A percentile compares a stretch with the other conserved stretches of the same genome.
These are phyloP conservation scores for Boeremia lycopersici DNA, from an alignment of 2,329 filamentous ascomycete genomes.

Conservation along the genomic window DNA sequence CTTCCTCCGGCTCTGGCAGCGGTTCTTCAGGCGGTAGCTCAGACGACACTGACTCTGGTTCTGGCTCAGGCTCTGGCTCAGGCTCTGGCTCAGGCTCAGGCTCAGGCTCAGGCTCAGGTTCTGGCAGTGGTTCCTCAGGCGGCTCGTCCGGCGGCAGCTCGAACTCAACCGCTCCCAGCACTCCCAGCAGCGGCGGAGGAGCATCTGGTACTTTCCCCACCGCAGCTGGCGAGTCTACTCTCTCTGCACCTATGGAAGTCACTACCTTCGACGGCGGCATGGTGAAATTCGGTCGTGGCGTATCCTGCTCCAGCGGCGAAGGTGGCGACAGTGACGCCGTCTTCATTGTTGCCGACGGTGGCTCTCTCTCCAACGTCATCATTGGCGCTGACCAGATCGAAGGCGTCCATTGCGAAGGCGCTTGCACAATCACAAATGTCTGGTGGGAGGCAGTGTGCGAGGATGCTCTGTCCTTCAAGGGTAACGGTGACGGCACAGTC, in stretches of 20 bases:
- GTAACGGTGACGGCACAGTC: constrained; percentile 43
- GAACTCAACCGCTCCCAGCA: constrained; percentile 10
- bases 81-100: constrained; percentile 8
- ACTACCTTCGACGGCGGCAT: constrained; percentile 33
- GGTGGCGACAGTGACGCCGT: constrained; percentile 56
- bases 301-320: constrained; percentile 48
- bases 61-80: neutral
- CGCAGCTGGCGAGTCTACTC: constrained; percentile 28
- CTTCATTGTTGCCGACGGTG: constrained; percentile 59
- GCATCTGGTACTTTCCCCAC: constrained; percentile 27
- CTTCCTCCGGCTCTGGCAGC: neutral
- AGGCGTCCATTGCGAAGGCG: constrained; percentile 59
- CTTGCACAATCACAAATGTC: constrained; percentile 55
- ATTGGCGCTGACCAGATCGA: constrained; percentile 58
- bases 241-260: constrained; percentile 24
- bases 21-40: too few relatives aligned
- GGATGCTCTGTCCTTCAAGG: constrained; percentile 46
- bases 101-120: neutral
- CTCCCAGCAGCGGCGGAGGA: constrained; percentile 10
- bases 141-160: constrained; percentile 3
- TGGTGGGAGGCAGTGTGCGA: constrained; percentile 54
- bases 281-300: constrained; percentile 30
- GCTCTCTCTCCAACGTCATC: constrained; percentile 61
- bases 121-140: neutral
- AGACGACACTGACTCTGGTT: neutral